Evolutionary conservation across 352 stramenopile species (phyloP), one percentile per base, ranked within the genome.

Genomic region (Globisporangium echinulatum): DNA sequence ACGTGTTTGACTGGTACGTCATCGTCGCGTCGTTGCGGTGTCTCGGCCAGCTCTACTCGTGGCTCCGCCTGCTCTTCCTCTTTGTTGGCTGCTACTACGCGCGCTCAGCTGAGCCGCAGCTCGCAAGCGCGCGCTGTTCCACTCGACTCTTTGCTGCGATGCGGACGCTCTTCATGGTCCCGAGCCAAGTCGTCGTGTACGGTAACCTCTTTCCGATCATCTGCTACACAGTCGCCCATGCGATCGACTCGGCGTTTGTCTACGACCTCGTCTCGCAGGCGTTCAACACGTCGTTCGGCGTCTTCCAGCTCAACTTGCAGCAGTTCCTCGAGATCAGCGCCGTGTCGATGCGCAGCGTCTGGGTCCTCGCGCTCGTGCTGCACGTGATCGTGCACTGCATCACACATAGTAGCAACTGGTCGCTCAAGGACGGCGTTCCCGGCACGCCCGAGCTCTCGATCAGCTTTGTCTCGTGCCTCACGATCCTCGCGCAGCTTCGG

Each of bases 131-230:
- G 36, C 13, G 37, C 4, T 7, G 62, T 15, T 36, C 36, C 6
- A 19, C 19, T 5, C 54, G 49, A 2, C 1, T 67, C 1, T 0
- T 15, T 8, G 50, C 33, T 0, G 63, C 60, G 0, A n/a, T 63
- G 5, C 61, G 58, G 14, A 70, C 62, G 11, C 19, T 71, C 15
- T 66, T 75, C 8, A 25, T 66, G 54, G 39, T 78, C 0, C 70
- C 70, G 9, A 73, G 67, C 37, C 70, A 78, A 54, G 59, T 70
- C 0, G 58, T 73, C 14, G 56, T 73, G 17, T 78, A 76, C 49
- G 71, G 71, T 2, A 73, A 61, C 8, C n/a, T 66, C 8, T 43
- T 74, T 25, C 71, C 71, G 1, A 68, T 79, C 14, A 10, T 33
- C 1, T 76, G 68, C 52, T 79, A 79, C 57, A 49, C 61, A 0